Evolutionary conservation across 2,329 filamentous ascomycete genomes (phyloP).

Genomic region (Fusarium neocosmosporiellum): DNA sequence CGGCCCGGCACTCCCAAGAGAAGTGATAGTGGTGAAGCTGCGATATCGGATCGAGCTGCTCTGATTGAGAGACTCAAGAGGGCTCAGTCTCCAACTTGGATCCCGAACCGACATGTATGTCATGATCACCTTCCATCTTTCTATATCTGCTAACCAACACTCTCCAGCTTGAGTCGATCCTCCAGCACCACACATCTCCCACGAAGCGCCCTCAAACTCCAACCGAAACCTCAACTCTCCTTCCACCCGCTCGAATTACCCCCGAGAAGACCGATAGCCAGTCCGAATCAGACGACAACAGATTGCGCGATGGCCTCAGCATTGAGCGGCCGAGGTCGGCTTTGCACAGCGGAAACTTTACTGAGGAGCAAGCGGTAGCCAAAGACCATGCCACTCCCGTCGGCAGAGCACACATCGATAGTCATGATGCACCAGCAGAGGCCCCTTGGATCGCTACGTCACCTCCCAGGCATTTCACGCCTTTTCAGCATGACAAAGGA

Average conservation of each 20-base stretch:
- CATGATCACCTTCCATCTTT: background rate
- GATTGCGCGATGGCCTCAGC: slow-evolving; percentile 65
- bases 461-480: slow-evolving; percentile 63
- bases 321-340: slow-evolving; percentile 88
- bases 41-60: slow-evolving; percentile 74
- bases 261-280: slow-evolving; percentile 46
- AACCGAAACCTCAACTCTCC: slow-evolving; percentile 53
- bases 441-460: slow-evolving; percentile 66
- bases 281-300: slow-evolving; percentile 52
- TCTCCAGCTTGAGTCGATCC: slow-evolving; percentile 53
- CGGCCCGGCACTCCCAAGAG: slow-evolving; percentile 37
- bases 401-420: slow-evolving; percentile 17
- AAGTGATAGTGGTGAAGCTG: slow-evolving; percentile 41
- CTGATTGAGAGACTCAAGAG: slow-evolving; percentile 88
- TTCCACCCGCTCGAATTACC: slow-evolving; percentile 61
- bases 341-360: slow-evolving; percentile 75
- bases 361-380: slow-evolving; percentile 49
- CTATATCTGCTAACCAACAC: slow-evolving; percentile 14
- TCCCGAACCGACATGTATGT: slow-evolving; percentile 71
- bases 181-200: slow-evolving; percentile 39
- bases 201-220: slow-evolving; percentile 45
- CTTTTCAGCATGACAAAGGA: slow-evolving; percentile 57
- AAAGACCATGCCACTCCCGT: slow-evolving; percentile 14
- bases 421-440: slow-evolving; percentile 34
- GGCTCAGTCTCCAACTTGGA: slow-evolving; percentile 80